Percentiles rank a stretch among this genome's conserved stretches.
phyloP scores from a whole-genome alignment of 2,329 filamentous ascomycete genomes.

The Chrysosphaeria jannelii region DNA sequence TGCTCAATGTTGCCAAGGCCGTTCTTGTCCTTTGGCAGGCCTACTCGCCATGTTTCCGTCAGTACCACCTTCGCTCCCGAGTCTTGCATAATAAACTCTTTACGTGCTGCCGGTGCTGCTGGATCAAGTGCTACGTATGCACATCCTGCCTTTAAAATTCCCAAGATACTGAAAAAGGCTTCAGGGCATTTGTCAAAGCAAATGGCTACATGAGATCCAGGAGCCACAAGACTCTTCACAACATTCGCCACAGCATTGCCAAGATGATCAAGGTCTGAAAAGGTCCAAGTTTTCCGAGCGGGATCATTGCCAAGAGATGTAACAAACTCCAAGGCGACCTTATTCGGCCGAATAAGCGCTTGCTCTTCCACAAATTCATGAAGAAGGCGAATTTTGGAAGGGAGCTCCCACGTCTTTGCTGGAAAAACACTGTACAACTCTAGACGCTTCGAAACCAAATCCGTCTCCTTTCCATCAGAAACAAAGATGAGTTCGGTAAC shows the following conservation, averaged over 20 bases:
- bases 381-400: conserved; percentile 26
- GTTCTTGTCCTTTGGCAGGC: no score
- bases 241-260: conserved; percentile 45
- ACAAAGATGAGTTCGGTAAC: conserved; percentile 26
- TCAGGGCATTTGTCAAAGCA: conserved; percentile 69
- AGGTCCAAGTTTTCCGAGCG: conserved; percentile 34
- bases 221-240: conserved; percentile 17
- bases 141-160: conserved; percentile 56
- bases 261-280: conserved; percentile 34
- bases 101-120: conserved; percentile 37
- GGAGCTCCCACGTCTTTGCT: conserved; percentile 23
- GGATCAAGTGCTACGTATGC: conserved; percentile 59
- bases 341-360: conserved; percentile 22
- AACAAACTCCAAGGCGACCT: conserved; percentile 47
- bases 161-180: conserved; percentile 55
- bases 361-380: conserved; percentile 52
- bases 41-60: conserved; percentile 13
- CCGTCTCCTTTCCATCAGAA: conserved; percentile 12
- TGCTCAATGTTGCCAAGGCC: conserved; percentile 1
- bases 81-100: conserved; percentile 49
- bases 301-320: conserved; percentile 17
- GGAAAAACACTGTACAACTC: conserved; percentile 34
- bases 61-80: conserved; percentile 35
- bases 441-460: conserved; percentile 8
- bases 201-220: conserved; percentile 37